Percentiles rank a stretch among this genome's conserved stretches.
Conservation (phyloP, 2,329 filamentous ascomycete genomes). For the Zymoseptoria pseudotritici region DNA sequence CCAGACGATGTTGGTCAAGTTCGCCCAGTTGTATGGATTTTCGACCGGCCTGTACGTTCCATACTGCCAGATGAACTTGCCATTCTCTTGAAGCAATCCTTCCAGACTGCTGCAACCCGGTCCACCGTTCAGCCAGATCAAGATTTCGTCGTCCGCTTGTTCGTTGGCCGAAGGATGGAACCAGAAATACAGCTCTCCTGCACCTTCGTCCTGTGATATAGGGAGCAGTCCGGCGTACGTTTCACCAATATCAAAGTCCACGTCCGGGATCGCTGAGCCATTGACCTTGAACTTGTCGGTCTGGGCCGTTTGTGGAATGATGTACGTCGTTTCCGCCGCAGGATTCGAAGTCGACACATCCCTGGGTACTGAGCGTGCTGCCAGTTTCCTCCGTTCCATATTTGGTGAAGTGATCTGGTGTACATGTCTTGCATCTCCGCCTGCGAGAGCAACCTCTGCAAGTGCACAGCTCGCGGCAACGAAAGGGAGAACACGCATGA, state of each 20-base stretch:
- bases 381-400: background rate
- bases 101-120: conserved; percentile 42
- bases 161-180: conserved; percentile 19
- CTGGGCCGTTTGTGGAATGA: conserved; percentile 37
- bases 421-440: background rate
- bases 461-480: background rate
- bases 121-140: conserved; percentile 35
- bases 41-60: conserved; percentile 36
- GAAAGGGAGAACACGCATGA: background rate
- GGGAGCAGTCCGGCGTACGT: conserved; percentile 28
- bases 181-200: conserved; percentile 41
- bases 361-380: background rate
- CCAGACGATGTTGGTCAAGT: conserved; percentile 42
- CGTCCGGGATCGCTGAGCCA: conserved; percentile 26
- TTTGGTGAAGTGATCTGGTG: background rate
- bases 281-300: conserved; percentile 37
- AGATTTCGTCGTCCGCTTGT: conserved; percentile 37
- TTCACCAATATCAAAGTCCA: conserved; percentile 31
- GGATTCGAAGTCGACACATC: background rate
- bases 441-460: background rate
- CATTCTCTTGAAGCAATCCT: conserved; percentile 44
- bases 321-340: conserved; percentile 5
- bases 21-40: conserved; percentile 46
- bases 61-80: conserved; percentile 41
- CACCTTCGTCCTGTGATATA: conserved; percentile 23